Percentiles rank a stretch among this genome's conserved stretches.
Conservation (phyloP, 2,329 filamentous ascomycete genomes). For the Teratosphaeria pseudoeucalypti region DNA sequence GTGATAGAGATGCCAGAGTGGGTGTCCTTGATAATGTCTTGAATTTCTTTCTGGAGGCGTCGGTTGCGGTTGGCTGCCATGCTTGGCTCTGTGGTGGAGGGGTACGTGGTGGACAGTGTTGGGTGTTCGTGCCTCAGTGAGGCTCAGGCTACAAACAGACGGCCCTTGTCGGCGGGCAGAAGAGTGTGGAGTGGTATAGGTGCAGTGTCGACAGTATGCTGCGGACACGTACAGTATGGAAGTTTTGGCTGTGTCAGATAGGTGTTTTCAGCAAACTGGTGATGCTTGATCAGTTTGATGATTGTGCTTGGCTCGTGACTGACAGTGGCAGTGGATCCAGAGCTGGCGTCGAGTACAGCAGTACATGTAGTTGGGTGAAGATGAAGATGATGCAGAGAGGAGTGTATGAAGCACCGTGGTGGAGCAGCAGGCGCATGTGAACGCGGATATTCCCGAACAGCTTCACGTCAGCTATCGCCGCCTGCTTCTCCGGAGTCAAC, state of each 20-base stretch:
- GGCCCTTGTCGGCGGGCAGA: not conserved
- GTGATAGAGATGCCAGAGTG: slow-evolving; percentile 64
- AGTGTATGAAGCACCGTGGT: not conserved
- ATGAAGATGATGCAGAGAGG: not conserved
- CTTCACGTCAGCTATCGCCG: not conserved
- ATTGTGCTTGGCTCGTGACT: not conserved
- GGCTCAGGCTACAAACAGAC: not conserved
- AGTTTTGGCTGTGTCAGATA: not conserved
- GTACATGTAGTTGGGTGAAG: not conserved
- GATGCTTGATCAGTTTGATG: not conserved
- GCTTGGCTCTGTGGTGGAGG: slow-evolving; percentile 2
- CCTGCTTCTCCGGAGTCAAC: not conserved
- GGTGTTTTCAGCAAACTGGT: not conserved
- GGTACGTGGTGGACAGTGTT: not conserved
- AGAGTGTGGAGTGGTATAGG: not conserved
- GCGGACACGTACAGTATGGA: not conserved
- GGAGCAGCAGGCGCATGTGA: not conserved
- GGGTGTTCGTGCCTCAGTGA: not conserved
- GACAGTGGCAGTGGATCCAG: not conserved
- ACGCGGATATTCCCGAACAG: not conserved
- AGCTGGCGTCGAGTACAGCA: not conserved
- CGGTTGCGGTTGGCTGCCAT: slow-evolving; percentile 48
- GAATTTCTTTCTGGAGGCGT: slow-evolving; percentile 64
- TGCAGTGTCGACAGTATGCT: not conserved
- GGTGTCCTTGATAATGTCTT: slow-evolving; percentile 63